Evolutionary conservation across 1,284 basidiomycete species (phyloP).

Genomic region (Tetrapyrgos nigripes): DNA sequence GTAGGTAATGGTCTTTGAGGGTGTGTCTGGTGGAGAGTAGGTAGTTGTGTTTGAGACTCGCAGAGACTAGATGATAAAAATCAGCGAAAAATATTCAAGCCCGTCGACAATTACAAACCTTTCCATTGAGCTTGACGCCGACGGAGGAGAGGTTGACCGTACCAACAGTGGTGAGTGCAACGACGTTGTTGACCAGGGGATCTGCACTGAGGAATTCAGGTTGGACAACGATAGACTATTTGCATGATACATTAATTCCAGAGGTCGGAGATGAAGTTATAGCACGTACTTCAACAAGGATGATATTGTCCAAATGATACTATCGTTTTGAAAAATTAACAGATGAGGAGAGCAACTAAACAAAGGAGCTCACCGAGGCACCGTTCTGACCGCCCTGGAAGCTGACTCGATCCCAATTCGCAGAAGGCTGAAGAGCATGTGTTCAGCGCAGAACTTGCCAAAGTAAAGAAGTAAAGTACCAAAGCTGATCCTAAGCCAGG

Average conservation of each 20-base stretch:
- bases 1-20: conserved; percentile 53
- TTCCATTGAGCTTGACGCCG: conserved; percentile 44
- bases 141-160: conserved; percentile 47
- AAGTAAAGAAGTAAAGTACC: conserved; percentile 9
- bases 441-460: conserved; percentile 1
- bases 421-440: conserved; percentile 33
- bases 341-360: neutral
- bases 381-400: conserved; percentile 54
- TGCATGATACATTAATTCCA: neutral
- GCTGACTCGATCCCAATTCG: conserved; percentile 54
- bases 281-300: conserved; percentile 45
- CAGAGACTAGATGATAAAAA: conserved; percentile 31
- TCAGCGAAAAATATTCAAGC: neutral
- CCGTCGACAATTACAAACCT: conserved; percentile 32
- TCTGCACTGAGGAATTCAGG: conserved; percentile 57
- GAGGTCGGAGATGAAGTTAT: neutral
- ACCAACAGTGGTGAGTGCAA: conserved; percentile 54
- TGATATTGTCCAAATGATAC: conserved; percentile 56
- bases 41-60: conserved; percentile 39
- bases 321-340: conserved; percentile 16
- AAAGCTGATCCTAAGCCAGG: conserved; percentile 45
- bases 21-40: conserved; percentile 48
- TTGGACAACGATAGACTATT: conserved; percentile 44
- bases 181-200: conserved; percentile 49
- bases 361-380: conserved; percentile 39